These are phyloP conservation scores for Dioszegia crocea DNA, from an alignment of 768 basidiomycete species.

Conservation along the genomic window DNA sequence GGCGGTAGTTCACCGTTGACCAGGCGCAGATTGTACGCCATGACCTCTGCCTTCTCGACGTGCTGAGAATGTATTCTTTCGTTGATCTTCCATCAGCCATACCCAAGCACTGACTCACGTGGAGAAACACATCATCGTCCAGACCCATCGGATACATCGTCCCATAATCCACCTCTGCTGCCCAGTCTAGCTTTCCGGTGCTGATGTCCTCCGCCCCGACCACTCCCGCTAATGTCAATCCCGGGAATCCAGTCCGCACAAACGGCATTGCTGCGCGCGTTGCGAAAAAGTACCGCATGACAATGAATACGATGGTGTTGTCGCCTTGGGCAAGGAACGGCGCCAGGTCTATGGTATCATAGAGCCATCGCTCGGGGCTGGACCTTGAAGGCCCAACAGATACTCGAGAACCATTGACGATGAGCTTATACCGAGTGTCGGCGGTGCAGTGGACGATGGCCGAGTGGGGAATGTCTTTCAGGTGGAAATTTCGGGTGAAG, in stretches of 20 bases:
- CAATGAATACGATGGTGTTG: conserved; percentile 17
- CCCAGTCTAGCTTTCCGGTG: background rate
- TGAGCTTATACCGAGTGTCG: conserved; percentile 31
- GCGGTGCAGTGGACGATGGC: conserved; percentile 13
- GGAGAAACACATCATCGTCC: conserved; percentile 15
- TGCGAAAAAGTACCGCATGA: conserved; percentile 22
- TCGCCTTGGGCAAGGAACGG: conserved; percentile 12
- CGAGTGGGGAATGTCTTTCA: background rate
- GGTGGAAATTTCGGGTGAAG: background rate
- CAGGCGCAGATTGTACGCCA: background rate
- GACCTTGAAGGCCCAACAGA: conserved; percentile 19
- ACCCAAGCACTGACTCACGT: background rate
- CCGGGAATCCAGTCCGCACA: conserved; percentile 20
- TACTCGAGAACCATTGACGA: conserved; percentile 22
- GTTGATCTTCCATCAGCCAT: conserved; percentile 11
- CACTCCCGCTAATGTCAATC: conserved; percentile 16
- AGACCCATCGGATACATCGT: conserved; percentile 6
- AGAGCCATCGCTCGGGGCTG: conserved; percentile 21
- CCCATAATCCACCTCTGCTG: background rate
- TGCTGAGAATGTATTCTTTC: background rate
- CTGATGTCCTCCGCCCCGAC: conserved; percentile 7
- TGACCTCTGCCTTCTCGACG: background rate
- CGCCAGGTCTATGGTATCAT: conserved; percentile 21
- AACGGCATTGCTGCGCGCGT: conserved; percentile 23
- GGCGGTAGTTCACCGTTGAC: conserved; percentile 15